Conservation (phyloP, 345 rosid species). For the Boechera stricta region DNA sequence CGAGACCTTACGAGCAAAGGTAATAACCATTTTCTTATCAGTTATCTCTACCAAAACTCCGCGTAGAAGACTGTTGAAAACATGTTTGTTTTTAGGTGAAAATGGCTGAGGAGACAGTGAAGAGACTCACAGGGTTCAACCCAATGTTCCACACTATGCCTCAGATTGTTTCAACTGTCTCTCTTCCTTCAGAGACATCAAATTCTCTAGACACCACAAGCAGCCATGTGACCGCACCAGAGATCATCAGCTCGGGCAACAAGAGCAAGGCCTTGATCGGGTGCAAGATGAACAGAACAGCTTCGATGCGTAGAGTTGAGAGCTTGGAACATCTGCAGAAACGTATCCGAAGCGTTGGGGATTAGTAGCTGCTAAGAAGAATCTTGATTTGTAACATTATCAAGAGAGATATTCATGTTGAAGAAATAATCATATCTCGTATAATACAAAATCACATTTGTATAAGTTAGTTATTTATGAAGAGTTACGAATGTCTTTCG, state of each 20-base stretch:
- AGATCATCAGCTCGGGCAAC: slow-evolving; percentile 28
- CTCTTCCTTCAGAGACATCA: slow-evolving; percentile 58
- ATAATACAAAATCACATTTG: no score
- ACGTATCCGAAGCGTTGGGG: slow-evolving; percentile 63
- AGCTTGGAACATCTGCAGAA: slow-evolving; percentile 95
- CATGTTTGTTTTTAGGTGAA: slow-evolving; percentile 60
- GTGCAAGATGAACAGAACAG: slow-evolving; percentile 66
- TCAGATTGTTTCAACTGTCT: slow-evolving; percentile 52
- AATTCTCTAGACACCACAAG: slow-evolving; percentile 47
- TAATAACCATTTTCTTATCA: slow-evolving; percentile 28
- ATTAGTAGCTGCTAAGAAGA: slow-evolving; percentile 34
- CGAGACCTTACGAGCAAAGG: slow-evolving; percentile 93
- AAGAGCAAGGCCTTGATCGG: slow-evolving; percentile 43
- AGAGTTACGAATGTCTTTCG: no score
- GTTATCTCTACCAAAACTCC: slow-evolving; percentile 3
- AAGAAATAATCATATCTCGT: no score
- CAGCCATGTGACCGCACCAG: slow-evolving; percentile 40
- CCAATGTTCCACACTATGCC: slow-evolving; percentile 63
- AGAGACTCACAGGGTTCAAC: slow-evolving; percentile 76
- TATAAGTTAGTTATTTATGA: no score
- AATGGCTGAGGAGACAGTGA: slow-evolving; percentile 94
- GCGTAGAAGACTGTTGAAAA: background rate
- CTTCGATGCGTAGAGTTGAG: slow-evolving; percentile 80
- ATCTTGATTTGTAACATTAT: slow-evolving; percentile 29
- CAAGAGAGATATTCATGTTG: background rate